Evolutionary conservation across 345 rosid genomes (phyloP), one percentile per base, ranked within the genome.

Genomic region (Camelina hispida): DNA sequence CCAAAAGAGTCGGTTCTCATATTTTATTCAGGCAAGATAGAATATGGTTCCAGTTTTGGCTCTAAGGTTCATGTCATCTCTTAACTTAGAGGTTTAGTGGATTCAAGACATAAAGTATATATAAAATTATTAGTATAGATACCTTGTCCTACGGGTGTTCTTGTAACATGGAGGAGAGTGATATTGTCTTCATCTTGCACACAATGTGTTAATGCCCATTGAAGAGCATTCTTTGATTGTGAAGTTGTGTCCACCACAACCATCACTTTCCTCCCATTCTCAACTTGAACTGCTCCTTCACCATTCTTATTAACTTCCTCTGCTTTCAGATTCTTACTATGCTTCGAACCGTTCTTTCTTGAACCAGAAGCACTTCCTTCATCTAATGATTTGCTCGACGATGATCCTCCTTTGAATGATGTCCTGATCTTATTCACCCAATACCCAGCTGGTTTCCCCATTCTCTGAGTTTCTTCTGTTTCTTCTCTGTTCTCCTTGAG

Each of bases 151-250:
- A 47, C 20, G 5, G 81, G 81, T 22, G 73, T 72, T 63, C 80
- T 90, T 43, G 82, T 74, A 40, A 95, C 97, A 62, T 87, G 82
- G 50, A 95, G 87, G 53, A 95, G 97, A 80, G 90, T 62, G 59
- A 95, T 25, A 46, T 68, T 83, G 67, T 95, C 97, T 55, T 92
- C 91, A 71, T 77, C 83, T 84, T 92, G 99, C 67, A 90, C 88
- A 44, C 96, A 82, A 71, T 95, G 97, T 60, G 93, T 84, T 35
- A 95, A 88, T n/a, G 96, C 95, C 99, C 99, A 95, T 47, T 89
- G 97, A 9, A 95, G 69, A 73, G 99, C 99, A 66, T 85, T 88
- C 80, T 89, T 92, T 2, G 99, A 84, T 75, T 95, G 96, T 57
- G 79, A 68, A 78, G 97, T 92, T 6, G 94, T 87, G 76, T 95